Evolutionary conservation across 257 asterid genomes (phyloP), one percentile per base, ranked within the genome.

Genomic region (Anisodus tanguticus): DNA sequence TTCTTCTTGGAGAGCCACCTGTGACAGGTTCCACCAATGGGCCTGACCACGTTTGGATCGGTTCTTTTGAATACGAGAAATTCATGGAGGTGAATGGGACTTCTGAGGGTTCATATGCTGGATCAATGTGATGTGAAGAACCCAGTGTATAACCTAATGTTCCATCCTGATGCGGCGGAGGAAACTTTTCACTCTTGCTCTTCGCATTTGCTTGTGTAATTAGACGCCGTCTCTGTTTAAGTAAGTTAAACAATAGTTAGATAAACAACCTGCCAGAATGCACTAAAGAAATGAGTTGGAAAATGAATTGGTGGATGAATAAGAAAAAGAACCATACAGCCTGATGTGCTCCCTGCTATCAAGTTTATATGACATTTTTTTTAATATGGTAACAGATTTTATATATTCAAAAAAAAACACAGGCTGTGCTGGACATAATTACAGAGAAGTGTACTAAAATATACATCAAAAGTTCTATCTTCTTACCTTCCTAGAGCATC

Each of bases 181-280:
- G 98, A 79, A 94, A 94, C 82, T 94, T 94, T 83, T 93, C 97
- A 63, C 97, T 94, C 88, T 91, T 93, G 93, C 98, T 94, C 93
- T 93, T 91, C 37, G 97, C 97, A 64, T 92, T 94, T 4, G 97
- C 94, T 22, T 93, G 94, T 55, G 95, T 87, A n/a, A 93, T 88
- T 55, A 93, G 83, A 41, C 98, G 90, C 11, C 95, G 93, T 86
- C 93, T 90, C 98, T 94, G 95, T 68, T 86, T 85, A 86, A 81
- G 41, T 13, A 49, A 39, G 58, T 16, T 45, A 82, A 22, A 22
- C 19, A 74, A 49, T 5, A 49, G 60, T 51, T 13, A 51, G 63
- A 5, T 69, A 69, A 13, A 76, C 47, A 76, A 76, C 15, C 6
- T 0, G 47, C n/a, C 45, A 51, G 8, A 76, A 7, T 51, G 15